phyloP scores from a whole-genome alignment of 164 flowering plant species.

The Warburgia ugandensis region DNA sequence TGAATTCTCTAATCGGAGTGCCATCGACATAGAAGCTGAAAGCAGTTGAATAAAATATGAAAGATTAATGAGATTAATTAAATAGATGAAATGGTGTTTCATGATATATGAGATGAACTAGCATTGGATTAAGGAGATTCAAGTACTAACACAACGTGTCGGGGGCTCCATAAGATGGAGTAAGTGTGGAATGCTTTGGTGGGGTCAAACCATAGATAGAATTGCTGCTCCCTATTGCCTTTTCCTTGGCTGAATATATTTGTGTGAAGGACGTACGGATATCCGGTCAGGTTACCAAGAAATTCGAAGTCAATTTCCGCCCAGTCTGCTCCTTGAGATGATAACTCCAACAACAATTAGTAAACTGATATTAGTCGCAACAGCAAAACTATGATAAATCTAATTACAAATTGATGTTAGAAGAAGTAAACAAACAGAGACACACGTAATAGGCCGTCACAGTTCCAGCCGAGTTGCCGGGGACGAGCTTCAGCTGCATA shows the following conservation, averaged over 20 bases:
- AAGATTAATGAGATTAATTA: background rate
- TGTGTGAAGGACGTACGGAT: constrained; percentile 8
- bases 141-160: constrained; percentile 11
- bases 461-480: constrained; percentile 13
- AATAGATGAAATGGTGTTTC: background rate
- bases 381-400: too few species aligned
- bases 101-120: too few species aligned
- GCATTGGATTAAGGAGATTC: too few species aligned
- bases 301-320: constrained; percentile 11
- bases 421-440: background rate
- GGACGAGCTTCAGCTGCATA: constrained; percentile 8
- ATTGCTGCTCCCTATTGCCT: constrained; percentile 11
- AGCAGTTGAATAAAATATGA: background rate
- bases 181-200: constrained; percentile 9
- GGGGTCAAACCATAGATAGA: constrained; percentile 12
- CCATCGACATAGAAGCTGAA: constrained; percentile 10
- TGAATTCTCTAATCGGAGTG: constrained; percentile 9
- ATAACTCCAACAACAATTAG: background rate
- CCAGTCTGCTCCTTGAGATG: constrained; percentile 5
- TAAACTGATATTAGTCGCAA: too few species aligned
- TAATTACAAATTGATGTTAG: too few species aligned
- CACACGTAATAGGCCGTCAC: constrained; percentile 11
- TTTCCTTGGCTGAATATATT: constrained; percentile 6
- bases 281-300: constrained; percentile 6
- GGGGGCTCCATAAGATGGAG: constrained; percentile 11